phyloP scores from a whole-genome alignment of 306 rosid genomes.

The Echinosophora koreensis region DNA sequence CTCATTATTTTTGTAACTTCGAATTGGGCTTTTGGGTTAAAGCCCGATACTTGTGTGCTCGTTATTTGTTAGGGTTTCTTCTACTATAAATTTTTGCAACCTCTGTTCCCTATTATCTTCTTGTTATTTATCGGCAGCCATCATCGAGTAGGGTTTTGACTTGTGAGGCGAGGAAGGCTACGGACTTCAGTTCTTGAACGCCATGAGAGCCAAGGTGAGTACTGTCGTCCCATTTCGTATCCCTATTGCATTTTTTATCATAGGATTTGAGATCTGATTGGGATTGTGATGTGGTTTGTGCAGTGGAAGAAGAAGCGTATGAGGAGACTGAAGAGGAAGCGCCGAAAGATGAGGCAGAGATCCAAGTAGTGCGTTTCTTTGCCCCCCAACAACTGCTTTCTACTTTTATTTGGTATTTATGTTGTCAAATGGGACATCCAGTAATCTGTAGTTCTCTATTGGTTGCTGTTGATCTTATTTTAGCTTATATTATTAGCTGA shows the following conservation, averaged over 20 bases:
- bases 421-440: constrained; percentile 19
- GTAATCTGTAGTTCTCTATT: neutral
- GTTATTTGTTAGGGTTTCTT: constrained; percentile 42
- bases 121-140: neutral
- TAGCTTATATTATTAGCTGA: neutral
- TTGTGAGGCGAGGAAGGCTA: neutral
- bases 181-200: neutral
- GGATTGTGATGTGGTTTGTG: neutral
- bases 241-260: neutral
- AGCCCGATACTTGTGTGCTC: constrained; percentile 33
- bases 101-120: accelerated
- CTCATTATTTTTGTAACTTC: neutral
- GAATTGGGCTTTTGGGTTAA: neutral
- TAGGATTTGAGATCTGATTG: neutral
- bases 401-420: constrained; percentile 7
- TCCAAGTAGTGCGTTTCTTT: constrained; percentile 62
- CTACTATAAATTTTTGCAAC: constrained; percentile 36
- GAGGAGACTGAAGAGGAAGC: constrained; percentile 91
- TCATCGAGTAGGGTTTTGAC: neutral
- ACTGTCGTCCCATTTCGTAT: neutral
- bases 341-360: constrained; percentile 95
- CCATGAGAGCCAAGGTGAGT: constrained; percentile 79
- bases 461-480: neutral
- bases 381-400: neutral
- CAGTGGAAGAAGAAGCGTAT: constrained; percentile 97